phyloP scores from a whole-genome alignment of 2,329 filamentous ascomycete genomes.

The Cryphonectria radicalis region DNA sequence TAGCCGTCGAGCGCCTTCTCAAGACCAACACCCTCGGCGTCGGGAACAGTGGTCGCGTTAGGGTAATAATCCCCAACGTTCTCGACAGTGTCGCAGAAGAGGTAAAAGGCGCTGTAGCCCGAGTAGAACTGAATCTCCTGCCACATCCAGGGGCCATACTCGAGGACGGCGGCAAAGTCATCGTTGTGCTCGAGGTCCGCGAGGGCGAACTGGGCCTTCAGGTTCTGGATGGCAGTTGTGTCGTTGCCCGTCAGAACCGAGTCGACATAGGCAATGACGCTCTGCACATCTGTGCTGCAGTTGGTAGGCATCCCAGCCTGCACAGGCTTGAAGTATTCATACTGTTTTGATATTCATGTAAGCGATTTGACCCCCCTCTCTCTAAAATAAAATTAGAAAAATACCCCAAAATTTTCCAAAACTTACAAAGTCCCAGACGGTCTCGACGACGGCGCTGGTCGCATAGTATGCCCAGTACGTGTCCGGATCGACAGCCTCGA shows the following conservation, averaged over 20 bases:
- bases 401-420: too few relatives aligned
- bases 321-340: conserved; percentile 60
- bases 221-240: conserved; percentile 43
- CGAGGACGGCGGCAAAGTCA: conserved; percentile 54
- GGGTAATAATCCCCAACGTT: conserved; percentile 49
- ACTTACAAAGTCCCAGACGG: conserved; percentile 49
- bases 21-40: conserved; percentile 54
- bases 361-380: background rate
- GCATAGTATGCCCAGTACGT: conserved; percentile 64
- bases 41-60: conserved; percentile 49
- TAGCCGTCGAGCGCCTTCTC: conserved; percentile 57
- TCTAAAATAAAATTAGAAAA: too few relatives aligned
- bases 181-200: conserved; percentile 48
- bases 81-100: conserved; percentile 56
- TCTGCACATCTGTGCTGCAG: conserved; percentile 56
- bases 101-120: conserved; percentile 46
- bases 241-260: conserved; percentile 45
- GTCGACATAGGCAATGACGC: conserved; percentile 59
- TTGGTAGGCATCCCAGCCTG: conserved; percentile 59
- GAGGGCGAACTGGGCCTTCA: conserved; percentile 57
- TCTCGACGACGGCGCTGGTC: conserved; percentile 59
- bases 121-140: conserved; percentile 56
- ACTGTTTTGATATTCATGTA: conserved; percentile 34
- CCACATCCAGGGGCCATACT: conserved; percentile 62
- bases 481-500: conserved; percentile 53